These are phyloP conservation scores for Talaromyces sp. DNA, from an alignment of 2,329 filamentous ascomycete species.

Conservation along the genomic window DNA sequence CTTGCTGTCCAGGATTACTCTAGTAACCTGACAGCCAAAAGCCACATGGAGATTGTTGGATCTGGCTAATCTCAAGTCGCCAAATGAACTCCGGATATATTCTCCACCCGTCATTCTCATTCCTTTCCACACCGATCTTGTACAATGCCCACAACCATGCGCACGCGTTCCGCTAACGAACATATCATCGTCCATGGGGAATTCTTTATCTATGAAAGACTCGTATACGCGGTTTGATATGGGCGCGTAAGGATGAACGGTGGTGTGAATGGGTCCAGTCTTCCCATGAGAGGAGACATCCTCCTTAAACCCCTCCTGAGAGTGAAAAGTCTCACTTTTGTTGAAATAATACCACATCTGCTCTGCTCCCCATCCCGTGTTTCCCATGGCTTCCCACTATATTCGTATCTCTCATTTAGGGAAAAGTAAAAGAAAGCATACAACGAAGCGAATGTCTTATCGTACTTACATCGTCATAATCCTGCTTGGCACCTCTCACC, in stretches of 20 bases:
- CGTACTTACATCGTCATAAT: slow-evolving; percentile 43
- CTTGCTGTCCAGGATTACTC: neutral
- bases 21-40: neutral
- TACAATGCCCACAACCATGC: neutral
- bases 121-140: neutral
- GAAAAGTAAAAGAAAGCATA: neutral
- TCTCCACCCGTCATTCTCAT: neutral
- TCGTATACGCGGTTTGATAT: neutral
- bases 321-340: slow-evolving; percentile 54
- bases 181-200: neutral
- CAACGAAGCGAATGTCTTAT: neutral
- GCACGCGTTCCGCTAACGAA: neutral
- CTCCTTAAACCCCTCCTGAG: slow-evolving; percentile 54
- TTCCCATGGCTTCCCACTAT: slow-evolving; percentile 40
- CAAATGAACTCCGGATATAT: neutral
- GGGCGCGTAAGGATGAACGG: neutral
- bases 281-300: slow-evolving; percentile 47
- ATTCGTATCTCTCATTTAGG: slow-evolving; percentile 47
- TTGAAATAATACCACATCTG: neutral
- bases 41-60: neutral
- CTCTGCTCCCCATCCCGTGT: neutral
- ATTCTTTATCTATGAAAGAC: neutral
- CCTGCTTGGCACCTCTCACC: slow-evolving; percentile 39
- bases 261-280: slow-evolving; percentile 49
- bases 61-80: neutral